A percentile compares a stretch with the other conserved stretches of the same genome.
Conservation (phyloP, 768 basidiomycete species). For the Gloeopeniophorella convolvens region DNA sequence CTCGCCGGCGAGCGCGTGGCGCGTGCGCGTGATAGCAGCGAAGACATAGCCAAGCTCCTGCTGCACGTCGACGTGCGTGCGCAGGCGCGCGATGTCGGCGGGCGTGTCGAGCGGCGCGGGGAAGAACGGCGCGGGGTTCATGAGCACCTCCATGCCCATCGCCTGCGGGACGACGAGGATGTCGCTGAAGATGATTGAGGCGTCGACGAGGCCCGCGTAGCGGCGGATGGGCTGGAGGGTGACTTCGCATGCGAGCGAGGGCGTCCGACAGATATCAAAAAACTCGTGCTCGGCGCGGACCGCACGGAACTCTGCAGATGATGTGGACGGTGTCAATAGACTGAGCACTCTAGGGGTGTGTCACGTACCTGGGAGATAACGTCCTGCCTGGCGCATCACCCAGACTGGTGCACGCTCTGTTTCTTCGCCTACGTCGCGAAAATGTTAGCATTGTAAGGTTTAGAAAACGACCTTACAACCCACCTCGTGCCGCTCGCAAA, state of each 20-base stretch:
- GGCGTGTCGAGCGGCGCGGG: conserved; percentile 80
- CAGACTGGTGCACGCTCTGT: conserved; percentile 94
- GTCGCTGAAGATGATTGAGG: conserved; percentile 96
- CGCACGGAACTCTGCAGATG: conserved; percentile 74
- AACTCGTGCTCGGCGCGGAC: conserved; percentile 85
- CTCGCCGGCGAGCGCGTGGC: conserved; percentile 73
- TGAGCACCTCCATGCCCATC: conserved; percentile 91
- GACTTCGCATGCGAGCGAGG: conserved; percentile 80
- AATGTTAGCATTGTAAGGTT: no score
- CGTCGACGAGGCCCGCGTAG: conserved; percentile 82
- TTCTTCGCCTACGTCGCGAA: conserved; percentile 52
- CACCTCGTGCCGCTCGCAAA: conserved; percentile 80
- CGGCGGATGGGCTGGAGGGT: conserved; percentile 92
- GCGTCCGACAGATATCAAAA: conserved; percentile 92
- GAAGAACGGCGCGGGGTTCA: conserved; percentile 90
- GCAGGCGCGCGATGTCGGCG: conserved; percentile 60
- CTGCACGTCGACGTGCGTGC: conserved; percentile 62
- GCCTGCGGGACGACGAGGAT: conserved; percentile 98
- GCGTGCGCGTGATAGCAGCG: conserved; percentile 81
- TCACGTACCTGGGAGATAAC: conserved; percentile 80
- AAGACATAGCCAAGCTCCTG: conserved; percentile 89
- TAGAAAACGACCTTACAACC: no score
- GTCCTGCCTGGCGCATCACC: conserved; percentile 97
- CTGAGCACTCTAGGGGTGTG: conserved; percentile 3
- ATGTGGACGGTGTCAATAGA: neutral